Evolutionary conservation across 2,329 filamentous ascomycete genomes (phyloP).

Genomic region (Xylariaceae sp.): DNA sequence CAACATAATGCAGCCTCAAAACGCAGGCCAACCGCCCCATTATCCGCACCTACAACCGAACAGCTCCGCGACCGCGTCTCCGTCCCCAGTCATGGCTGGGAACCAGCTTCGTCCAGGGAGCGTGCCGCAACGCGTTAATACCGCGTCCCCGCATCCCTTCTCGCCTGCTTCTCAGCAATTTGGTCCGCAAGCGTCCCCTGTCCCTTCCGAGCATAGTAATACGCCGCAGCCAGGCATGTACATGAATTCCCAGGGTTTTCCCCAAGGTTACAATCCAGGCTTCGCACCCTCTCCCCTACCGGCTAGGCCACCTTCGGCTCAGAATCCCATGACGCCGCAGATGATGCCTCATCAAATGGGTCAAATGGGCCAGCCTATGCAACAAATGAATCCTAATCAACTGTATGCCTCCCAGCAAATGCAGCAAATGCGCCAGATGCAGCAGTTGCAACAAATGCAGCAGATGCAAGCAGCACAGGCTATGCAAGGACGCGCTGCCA

Average conservation of each 20-base stretch:
- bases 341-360: slow-evolving; percentile 51
- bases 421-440: slow-evolving; percentile 43
- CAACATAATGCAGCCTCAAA: slow-evolving; percentile 56
- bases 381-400: slow-evolving; percentile 36
- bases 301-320: slow-evolving; percentile 49
- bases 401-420: slow-evolving; percentile 34
- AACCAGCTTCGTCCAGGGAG: slow-evolving; percentile 68
- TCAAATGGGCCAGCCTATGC: slow-evolving; percentile 30
- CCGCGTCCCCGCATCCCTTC: slow-evolving; percentile 87
- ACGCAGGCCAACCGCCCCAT: slow-evolving; percentile 58
- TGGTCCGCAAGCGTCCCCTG: slow-evolving; percentile 66
- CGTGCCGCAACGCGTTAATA: slow-evolving; percentile 77
- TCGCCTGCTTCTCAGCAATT: slow-evolving; percentile 72
- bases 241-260: slow-evolving; percentile 54
- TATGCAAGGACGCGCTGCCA: slow-evolving; percentile 46
- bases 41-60: slow-evolving; percentile 81
- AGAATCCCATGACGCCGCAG: slow-evolving; percentile 48
- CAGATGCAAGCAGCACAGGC: slow-evolving; percentile 32
- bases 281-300: slow-evolving; percentile 55
- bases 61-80: slow-evolving; percentile 76
- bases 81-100: slow-evolving; percentile 79
- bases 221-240: slow-evolving; percentile 72
- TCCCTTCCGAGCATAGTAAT: slow-evolving; percentile 67
- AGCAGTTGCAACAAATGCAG: slow-evolving; percentile 45
- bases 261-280: slow-evolving; percentile 53